Base-by-base conservation (phyloP, 805 yeast species). In the Yarrowia hollandica region DNA sequence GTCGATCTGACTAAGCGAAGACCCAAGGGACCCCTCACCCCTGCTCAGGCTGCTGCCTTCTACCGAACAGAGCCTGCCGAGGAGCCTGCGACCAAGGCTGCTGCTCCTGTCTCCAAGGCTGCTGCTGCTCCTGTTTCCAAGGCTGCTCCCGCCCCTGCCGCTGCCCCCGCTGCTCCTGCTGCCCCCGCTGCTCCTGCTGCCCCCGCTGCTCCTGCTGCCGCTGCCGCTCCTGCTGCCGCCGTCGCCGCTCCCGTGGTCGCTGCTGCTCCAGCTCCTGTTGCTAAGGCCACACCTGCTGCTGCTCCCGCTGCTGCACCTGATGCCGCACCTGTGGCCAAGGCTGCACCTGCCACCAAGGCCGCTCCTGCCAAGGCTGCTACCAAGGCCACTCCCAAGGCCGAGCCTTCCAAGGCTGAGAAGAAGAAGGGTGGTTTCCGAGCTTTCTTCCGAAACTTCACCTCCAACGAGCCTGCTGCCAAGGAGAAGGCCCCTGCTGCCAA, bases 31-130 rank as follows among this genome's bases (percentile, higher is more conserved):
- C 52, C 52, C 12, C 52, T 44, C 12, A 44, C 52, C 5, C 52
- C 52, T 44, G 38, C 56, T 12, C 30, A 33, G 31, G 41, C 56
- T 22, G 56, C 38, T 15, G 41, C 41, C 1, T 48, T 34, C 38
- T 31, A 48, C 41, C 33, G 39, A 16, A 48, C 39, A 4, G 60
- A 64, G 12, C 60, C 63, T 19, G 46, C n/a, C 14, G 54, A 58
- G 21, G 44, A 37, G 35, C 42, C 61, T 37, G 30, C 38, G n/a
- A 15, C 18, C 14, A 25, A 16, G 15, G 31, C 33, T 11, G 19
- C 58, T 19, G 34, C 10, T 26, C 22, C 41, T 18, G 16, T 7
- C 11, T 28, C 28, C 14, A 25, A 23, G 19, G 56, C 58, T 12
- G 26, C 19, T 16, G 19, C 30, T 33, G 60, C 28, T 5, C 28